Conservation (phyloP, 2,329 filamentous ascomycete species). For the Clarireedia paspali region DNA sequence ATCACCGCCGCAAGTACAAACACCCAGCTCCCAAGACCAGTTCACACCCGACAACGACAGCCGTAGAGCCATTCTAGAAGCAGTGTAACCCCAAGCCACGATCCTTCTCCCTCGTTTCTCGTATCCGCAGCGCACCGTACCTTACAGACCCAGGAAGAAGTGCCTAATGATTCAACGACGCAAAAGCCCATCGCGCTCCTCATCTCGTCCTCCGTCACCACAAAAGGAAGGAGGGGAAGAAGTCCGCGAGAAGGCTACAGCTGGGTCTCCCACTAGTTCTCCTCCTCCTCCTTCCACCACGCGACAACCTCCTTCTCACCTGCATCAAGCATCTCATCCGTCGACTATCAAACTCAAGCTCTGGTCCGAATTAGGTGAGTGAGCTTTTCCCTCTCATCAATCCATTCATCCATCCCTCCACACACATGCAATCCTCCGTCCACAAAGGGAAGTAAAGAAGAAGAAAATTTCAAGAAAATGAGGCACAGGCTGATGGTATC, state of each 20-base stretch:
- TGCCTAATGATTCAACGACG: neutral
- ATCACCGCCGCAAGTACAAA: neutral
- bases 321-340: neutral
- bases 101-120: too few relatives aligned
- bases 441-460: neutral
- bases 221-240: slow-evolving; percentile 1
- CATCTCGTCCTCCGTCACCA: too few relatives aligned
- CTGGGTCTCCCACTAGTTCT: neutral
- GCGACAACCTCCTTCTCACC: neutral
- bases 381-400: neutral
- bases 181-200: neutral
- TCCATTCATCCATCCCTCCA: neutral
- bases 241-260: neutral
- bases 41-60: neutral
- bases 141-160: neutral
- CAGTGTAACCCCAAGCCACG: neutral
- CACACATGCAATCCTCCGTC: neutral
- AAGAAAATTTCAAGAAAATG: neutral
- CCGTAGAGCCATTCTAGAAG: neutral
- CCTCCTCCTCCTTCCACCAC: neutral
- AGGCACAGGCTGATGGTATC: slow-evolving; percentile 9
- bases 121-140: neutral
- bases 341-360: neutral
- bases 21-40: neutral
- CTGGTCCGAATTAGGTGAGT: neutral